These are phyloP conservation scores for Talaromyces borbonicus DNA, from an alignment of 495 filamentous ascomycete genomes.

Conservation along the genomic window DNA sequence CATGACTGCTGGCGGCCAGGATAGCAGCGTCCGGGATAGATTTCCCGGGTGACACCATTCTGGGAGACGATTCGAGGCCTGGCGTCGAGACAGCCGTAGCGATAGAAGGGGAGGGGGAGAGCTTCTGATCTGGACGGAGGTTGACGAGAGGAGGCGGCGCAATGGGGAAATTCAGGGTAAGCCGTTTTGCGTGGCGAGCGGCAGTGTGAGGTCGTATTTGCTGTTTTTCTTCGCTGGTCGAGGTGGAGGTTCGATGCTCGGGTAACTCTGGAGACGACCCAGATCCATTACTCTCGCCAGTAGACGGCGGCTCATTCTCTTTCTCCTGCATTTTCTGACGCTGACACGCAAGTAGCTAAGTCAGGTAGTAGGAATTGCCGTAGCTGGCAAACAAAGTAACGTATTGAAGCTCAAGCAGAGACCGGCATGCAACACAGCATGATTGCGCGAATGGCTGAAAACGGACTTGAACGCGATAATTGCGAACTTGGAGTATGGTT, in stretches of 20 bases:
- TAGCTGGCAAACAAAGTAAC: too few species aligned
- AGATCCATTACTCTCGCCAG: neutral
- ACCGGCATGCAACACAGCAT: neutral
- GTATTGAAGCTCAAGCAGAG: neutral
- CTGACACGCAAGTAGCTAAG: too few species aligned
- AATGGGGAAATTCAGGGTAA: conserved; percentile 76
- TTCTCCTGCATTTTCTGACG: too few species aligned
- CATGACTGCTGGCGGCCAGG: too few species aligned
- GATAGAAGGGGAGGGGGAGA: conserved; percentile 15
- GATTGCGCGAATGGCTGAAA: too few species aligned
- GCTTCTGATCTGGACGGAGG: conserved; percentile 16
- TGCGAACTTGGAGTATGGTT: too few species aligned
- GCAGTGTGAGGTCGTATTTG: conserved; percentile 41
- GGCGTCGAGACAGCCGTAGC: conserved; percentile 31
- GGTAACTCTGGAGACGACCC: conserved; percentile 3
- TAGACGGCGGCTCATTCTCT: neutral
- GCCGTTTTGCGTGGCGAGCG: conserved; percentile 58
- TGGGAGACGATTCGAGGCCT: conserved; percentile 26
- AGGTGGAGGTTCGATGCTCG: conserved; percentile 32
- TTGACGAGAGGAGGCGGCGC: conserved; percentile 23
- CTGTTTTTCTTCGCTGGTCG: too few species aligned
- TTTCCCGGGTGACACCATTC: conserved; percentile 19
- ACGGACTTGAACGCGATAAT: too few species aligned
- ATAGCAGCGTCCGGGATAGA: conserved; percentile 33
- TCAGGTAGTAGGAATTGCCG: too few species aligned